Conservation (phyloP, 2,329 filamentous ascomycete species). For the Ustulina deusta region DNA sequence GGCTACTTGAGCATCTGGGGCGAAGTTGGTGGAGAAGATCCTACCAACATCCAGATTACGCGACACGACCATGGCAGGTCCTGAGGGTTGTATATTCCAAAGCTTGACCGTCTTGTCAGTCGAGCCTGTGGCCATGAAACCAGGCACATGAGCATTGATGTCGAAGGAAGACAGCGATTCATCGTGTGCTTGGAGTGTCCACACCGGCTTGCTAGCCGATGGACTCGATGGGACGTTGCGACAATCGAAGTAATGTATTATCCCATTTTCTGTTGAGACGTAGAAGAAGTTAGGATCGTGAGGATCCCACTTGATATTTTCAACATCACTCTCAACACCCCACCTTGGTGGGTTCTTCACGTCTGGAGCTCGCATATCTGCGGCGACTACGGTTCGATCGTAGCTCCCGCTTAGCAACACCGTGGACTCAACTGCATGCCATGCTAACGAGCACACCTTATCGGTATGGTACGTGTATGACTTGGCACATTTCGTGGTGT, state of each 20-base stretch:
- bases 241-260: constrained; percentile 92
- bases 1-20: constrained; percentile 87
- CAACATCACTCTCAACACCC: constrained; percentile 96
- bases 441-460: constrained; percentile 96
- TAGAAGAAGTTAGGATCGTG: constrained; percentile 95
- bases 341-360: constrained; percentile 84
- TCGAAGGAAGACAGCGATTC: constrained; percentile 92
- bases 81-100: constrained; percentile 87
- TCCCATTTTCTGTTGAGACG: constrained; percentile 90
- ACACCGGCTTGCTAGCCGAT: constrained; percentile 83
- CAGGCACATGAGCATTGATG: constrained; percentile 88
- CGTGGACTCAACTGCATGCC: constrained; percentile 89
- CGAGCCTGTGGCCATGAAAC: constrained; percentile 92
- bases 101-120: constrained; percentile 96
- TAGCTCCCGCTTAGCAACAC: constrained; percentile 93
- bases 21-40: constrained; percentile 91
- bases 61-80: constrained; percentile 90
- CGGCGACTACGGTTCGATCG: constrained; percentile 92
- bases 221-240: constrained; percentile 80
- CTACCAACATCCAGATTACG: constrained; percentile 94
- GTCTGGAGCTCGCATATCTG: constrained; percentile 94
- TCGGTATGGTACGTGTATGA: constrained; percentile 96
- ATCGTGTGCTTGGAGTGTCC: constrained; percentile 96
- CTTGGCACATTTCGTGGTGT: constrained; percentile 91
- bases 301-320: constrained; percentile 91